Conservation (phyloP, 169 alveolate genomes). For the Plasmodium gonderi region DNA sequence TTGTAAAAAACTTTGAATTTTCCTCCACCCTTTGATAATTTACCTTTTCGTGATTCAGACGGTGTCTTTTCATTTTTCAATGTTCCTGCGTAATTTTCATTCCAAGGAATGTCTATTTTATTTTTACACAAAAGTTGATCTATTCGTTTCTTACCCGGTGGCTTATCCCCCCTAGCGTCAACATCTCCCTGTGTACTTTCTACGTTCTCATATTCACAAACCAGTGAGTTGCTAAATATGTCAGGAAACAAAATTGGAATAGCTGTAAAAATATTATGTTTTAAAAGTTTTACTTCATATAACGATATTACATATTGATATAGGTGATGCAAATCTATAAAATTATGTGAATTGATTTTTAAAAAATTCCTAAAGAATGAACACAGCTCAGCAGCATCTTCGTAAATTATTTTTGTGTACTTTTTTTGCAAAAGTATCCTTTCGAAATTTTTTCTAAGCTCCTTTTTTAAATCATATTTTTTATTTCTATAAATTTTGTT, state of each 20-base stretch:
- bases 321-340: conserved; percentile 56
- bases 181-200: background rate
- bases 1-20: background rate
- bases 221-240: conserved; percentile 12
- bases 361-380: conserved; percentile 54
- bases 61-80: background rate
- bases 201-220: conserved; percentile 1
- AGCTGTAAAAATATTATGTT: conserved; percentile 17
- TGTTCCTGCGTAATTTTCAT: background rate
- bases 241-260: conserved; percentile 43
- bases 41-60: background rate
- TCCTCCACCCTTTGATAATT: background rate
- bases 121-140: background rate
- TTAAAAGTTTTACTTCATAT: conserved; percentile 49
- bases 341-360: conserved; percentile 47
- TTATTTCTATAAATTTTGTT: conserved; percentile 3
- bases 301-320: conserved; percentile 30
- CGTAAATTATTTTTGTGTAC: conserved; percentile 58
- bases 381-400: conserved; percentile 54
- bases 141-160: background rate
- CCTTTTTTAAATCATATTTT: conserved; percentile 19
- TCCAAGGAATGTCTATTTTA: background rate
- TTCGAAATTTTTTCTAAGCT: conserved; percentile 10
- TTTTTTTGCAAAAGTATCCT: conserved; percentile 23
- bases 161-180: background rate